These are phyloP conservation scores for Mycena leptocephala DNA, from an alignment of 768 basidiomycete genomes.

Conservation along the genomic window DNA sequence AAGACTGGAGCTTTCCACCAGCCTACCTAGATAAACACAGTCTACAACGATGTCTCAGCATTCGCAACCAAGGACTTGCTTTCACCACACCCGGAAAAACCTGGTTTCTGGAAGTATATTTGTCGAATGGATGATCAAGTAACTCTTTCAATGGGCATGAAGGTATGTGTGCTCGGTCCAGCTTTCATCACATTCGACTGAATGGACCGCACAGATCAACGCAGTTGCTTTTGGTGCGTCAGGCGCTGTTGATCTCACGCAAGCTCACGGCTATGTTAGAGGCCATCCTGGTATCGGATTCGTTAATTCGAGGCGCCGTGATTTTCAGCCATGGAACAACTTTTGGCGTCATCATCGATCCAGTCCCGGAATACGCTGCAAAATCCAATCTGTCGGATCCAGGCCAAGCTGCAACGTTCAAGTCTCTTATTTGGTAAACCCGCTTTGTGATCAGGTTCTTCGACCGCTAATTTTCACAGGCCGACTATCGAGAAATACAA, in stretches of 20 bases:
- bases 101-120: conserved; percentile 10
- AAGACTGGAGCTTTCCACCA: neutral
- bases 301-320: conserved; percentile 6
- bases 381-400: neutral
- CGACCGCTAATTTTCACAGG: neutral
- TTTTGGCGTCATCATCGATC: neutral
- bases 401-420: neutral
- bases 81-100: neutral
- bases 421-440: neutral
- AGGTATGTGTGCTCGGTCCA: neutral
- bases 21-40: neutral
- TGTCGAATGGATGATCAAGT: conserved; percentile 1
- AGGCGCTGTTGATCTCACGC: neutral
- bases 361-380: neutral
- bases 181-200: neutral
- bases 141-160: neutral
- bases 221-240: conserved; percentile 4
- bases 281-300: neutral
- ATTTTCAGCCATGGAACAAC: neutral
- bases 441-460: too few species aligned
- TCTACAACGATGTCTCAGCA: neutral
- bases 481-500: neutral
- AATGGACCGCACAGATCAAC: neutral
- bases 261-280: neutral
- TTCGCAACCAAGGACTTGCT: neutral